Evolutionary conservation across 106 monocot species (phyloP).

Genomic region (Agapanthus africanus): DNA sequence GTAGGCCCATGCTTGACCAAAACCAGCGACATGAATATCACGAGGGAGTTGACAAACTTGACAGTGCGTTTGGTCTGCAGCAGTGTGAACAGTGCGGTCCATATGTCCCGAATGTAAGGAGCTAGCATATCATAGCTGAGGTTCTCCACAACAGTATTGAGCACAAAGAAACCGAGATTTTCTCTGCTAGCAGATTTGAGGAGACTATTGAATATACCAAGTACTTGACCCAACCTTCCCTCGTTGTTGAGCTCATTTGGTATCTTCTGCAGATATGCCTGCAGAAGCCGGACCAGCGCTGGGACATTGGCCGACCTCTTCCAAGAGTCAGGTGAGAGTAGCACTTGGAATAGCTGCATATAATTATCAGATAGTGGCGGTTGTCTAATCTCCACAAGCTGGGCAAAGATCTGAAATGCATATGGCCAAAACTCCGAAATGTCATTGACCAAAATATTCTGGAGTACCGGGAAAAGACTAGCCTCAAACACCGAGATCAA

Average conservation of each 20-base stretch:
- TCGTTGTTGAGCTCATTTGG: slow-evolving; percentile 74
- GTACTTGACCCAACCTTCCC: slow-evolving; percentile 61
- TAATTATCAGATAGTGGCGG: slow-evolving; percentile 78
- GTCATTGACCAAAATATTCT: slow-evolving; percentile 72
- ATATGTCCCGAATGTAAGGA: slow-evolving; percentile 57
- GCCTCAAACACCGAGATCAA: slow-evolving; percentile 55
- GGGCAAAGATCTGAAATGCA: slow-evolving; percentile 93
- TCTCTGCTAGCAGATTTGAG: slow-evolving; percentile 44
- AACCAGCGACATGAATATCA: slow-evolving; percentile 91
- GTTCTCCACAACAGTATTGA: slow-evolving; percentile 93
- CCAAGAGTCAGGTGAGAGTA: slow-evolving; percentile 72
- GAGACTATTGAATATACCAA: slow-evolving; percentile 66
- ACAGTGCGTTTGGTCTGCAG: slow-evolving; percentile 47
- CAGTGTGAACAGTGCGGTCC: slow-evolving; percentile 58
- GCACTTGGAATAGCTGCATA: slow-evolving; percentile 75
- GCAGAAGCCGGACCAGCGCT: slow-evolving; percentile 66
- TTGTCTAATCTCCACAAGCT: slow-evolving; percentile 62
- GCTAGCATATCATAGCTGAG: slow-evolving; percentile 57
- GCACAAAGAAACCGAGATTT: slow-evolving; percentile 75
- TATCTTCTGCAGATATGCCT: slow-evolving; percentile 78
- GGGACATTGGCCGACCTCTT: slow-evolving; percentile 68
- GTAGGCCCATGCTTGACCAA: slow-evolving; percentile 73
- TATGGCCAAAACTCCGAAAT: slow-evolving; percentile 96
- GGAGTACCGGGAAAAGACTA: slow-evolving; percentile 78
- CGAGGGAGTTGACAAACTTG: slow-evolving; percentile 70